Evolutionary conservation across 495 filamentous ascomycete genomes (phyloP), one percentile per base, ranked within the genome.

Genomic region (Xylaria grammica): DNA sequence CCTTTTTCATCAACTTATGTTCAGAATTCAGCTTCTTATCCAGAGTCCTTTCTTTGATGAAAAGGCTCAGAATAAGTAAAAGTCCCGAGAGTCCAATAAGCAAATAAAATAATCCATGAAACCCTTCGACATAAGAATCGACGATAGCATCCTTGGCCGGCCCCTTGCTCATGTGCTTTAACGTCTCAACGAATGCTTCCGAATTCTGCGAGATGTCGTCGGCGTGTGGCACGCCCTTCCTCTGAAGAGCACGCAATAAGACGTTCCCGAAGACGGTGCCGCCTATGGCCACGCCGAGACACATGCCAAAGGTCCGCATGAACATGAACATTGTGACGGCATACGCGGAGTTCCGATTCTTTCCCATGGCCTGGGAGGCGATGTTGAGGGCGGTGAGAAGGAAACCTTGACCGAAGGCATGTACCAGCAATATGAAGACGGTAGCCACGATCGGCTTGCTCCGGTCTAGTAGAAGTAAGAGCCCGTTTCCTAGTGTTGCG

Each of bases 221-320:
- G n/a, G n/a, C n/a, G n/a, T 59, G 13, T 1, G 56, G 42, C 24
- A 59, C n/a, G 4, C 56, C 56, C 5, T 34, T 10, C 8, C 40
- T 19, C 27, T 59, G 27, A 2, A 59, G 56, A 19, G 74, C 69
- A 80, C 77, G 66, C 60, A 72, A 73, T 70, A 83, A 79, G 65
- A 77, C 69, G 63, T 85, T 88, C 67, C 88, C 79, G 65, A 90
- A 84, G 9, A 87, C 76, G 24, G 82, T 77, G 3, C 84, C 85
- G 1, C 86, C 85, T 20, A 89, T 74, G 15, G 87, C 86, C 7
- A 90, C 79, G 7, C 87, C 87, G 29, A 88, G 66, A 27, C 84
- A 84, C 79, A 87, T 85, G 9, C 87, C 89, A 67, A 86, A 77
- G 0, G 78, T 78, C 2, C 86, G 78, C 63, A 86, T 76, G 59